Evolutionary conservation across 768 basidiomycete genomes (phyloP), one percentile per base, ranked within the genome.

Genomic region (Serendipita vermifera): DNA sequence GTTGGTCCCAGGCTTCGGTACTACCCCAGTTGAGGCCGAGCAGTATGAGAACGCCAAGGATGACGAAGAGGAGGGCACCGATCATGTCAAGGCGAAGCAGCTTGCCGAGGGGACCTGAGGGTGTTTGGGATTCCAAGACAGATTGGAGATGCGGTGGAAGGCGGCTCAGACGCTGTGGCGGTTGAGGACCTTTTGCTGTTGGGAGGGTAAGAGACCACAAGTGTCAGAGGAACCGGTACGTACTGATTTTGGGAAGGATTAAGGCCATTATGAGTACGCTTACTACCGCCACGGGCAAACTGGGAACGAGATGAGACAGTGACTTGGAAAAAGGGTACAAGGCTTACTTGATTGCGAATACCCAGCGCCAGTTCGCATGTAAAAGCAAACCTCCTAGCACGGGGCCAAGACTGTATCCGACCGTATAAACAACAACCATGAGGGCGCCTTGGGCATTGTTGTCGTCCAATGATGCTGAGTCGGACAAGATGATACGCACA

Each of bases 11-110:
- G 38, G 60, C 57, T 27, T 68, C 67, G 11, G 62, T 61, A 14
- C 75, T 72, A 3, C 77, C 77, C 74, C 75, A 76, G 60, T 73
- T 76, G 53, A 79, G 68, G 15, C 73, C 77, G 4, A 79, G 71
- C 27, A 79, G 65, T 53, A 78, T 57, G 20, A 78, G 69, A 39
- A 77, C 69, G 14, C 76, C 72, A 22, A 70, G 73, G 6, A 57
- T 59, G 60, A 74, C 66, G 59, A 76, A 77, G 38, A 77, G 59
- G 38, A 68, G 55, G 0, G 71, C 69, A 29, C 77, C 77, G 20
- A 77, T 41, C 72, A 77, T 75, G 62, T 79, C 77, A 48, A 78
- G 66, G 40, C 67, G 60, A 35, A 61, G 58, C 59, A 72, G 33
- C 60, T 70, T 63, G 59, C 67, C 46, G 1, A 61, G 2, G n/a